phyloP scores from a whole-genome alignment of 2,329 filamentous ascomycete genomes.

The Aciculosporium take region DNA sequence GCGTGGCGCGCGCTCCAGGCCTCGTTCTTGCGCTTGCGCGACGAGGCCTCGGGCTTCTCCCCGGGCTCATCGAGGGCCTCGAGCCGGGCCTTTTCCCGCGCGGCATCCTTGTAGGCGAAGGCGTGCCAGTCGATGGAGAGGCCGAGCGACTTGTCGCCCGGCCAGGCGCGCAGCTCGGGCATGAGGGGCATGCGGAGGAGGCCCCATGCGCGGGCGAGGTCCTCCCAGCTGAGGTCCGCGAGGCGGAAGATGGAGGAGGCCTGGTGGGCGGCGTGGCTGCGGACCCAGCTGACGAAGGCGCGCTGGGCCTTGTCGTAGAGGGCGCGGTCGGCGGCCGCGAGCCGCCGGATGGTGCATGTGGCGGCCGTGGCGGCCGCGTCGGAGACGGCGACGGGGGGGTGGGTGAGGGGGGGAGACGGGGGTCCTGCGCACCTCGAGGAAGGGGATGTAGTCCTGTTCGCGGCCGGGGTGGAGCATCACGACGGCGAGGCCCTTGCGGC shows the following conservation, averaged over 20 bases:
- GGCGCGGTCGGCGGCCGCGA: constrained; percentile 36
- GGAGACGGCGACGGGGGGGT: constrained; percentile 41
- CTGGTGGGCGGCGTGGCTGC: constrained; percentile 81
- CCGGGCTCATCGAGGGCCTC: constrained; percentile 35
- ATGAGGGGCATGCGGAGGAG: constrained; percentile 79
- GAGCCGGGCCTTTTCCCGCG: constrained; percentile 50
- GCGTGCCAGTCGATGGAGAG: constrained; percentile 51
- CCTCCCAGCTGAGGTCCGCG: constrained; percentile 69
- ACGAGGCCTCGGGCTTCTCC: constrained; percentile 24
- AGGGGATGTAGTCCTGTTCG: constrained; percentile 82
- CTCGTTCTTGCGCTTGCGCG: constrained; percentile 47
- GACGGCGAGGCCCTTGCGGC: constrained; percentile 69
- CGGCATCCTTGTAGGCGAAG: constrained; percentile 59
- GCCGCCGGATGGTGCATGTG: constrained; percentile 45
- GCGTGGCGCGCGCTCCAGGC: constrained; percentile 63
- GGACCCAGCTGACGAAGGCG: constrained; percentile 86
- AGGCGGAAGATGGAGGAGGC: constrained; percentile 83
- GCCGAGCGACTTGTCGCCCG: constrained; percentile 50
- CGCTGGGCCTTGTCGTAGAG: constrained; percentile 79
- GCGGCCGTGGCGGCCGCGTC: constrained; percentile 44
- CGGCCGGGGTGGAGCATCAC: constrained; percentile 72
- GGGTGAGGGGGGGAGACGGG: constrained; percentile 52
- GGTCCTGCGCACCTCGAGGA: constrained; percentile 75
- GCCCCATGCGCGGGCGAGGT: constrained; percentile 72
- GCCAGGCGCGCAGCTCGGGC: constrained; percentile 71